Evolutionary conservation across 192 early-diverging fungal genomes (phyloP).

Genomic region (Backusella australiensis): DNA sequence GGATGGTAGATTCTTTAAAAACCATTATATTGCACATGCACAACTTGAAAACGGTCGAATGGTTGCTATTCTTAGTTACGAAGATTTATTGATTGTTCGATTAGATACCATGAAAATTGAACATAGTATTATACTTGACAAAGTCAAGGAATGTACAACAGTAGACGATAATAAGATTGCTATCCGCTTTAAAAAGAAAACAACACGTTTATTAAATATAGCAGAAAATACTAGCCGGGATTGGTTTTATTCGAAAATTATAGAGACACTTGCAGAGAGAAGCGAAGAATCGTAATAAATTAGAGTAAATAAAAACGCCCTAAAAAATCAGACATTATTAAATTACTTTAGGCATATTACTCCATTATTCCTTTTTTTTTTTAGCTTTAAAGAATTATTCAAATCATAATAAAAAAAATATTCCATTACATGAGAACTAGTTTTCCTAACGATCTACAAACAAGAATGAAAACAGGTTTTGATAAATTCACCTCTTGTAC

Average conservation of each 20-base stretch:
- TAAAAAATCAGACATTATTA: no score
- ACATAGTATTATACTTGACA: constrained; percentile 14
- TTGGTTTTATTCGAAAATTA: constrained; percentile 9
- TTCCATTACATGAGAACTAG: no score
- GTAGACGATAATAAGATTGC: background rate
- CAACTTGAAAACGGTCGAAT: constrained; percentile 39
- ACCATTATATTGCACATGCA: constrained; percentile 70
- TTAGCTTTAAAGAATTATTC: no score
- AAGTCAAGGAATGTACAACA: background rate
- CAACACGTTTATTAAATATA: background rate
- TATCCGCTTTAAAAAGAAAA: background rate
- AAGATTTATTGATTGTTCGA: constrained; percentile 52
- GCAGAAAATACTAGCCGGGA: background rate
- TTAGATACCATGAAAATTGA: constrained; percentile 8
- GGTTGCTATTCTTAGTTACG: constrained; percentile 69
- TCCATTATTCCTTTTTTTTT: no score
- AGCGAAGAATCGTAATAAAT: background rate
- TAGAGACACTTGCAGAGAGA: background rate
- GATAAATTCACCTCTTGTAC: no score
- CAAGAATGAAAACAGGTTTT: no score
- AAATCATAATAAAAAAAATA: no score
- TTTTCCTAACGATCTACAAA: no score
- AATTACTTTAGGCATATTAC: no score
- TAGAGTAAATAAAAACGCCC: no score
- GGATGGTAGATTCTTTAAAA: constrained; percentile 60